Evolutionary conservation across 2,329 filamentous ascomycete species (phyloP).

Genomic region (Monosporascus sp.): DNA sequence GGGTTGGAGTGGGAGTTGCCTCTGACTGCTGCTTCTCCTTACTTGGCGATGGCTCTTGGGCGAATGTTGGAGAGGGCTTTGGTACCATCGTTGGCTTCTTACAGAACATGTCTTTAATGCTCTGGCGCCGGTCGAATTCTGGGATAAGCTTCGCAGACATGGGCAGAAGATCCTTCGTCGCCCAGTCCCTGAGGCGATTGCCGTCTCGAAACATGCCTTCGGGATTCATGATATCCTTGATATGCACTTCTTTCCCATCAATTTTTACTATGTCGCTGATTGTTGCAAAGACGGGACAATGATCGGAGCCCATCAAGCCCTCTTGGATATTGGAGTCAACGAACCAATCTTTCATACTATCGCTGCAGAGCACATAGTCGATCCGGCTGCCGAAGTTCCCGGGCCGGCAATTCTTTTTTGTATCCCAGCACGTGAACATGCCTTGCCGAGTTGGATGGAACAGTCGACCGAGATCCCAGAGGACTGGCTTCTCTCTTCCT

Average conservation of each 20-base stretch:
- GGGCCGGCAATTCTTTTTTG: conserved; percentile 89
- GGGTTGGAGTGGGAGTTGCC: not conserved
- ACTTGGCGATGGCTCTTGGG: conserved; percentile 3
- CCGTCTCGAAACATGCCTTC: conserved; percentile 65
- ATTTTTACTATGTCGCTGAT: conserved; percentile 59
- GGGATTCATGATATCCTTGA: conserved; percentile 75
- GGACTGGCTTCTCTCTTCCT: conserved; percentile 62
- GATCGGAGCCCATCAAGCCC: conserved; percentile 89
- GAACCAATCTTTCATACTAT: conserved; percentile 76
- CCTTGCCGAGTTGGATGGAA: conserved; percentile 75
- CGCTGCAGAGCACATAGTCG: conserved; percentile 84
- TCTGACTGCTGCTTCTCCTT: not conserved
- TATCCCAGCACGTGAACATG: conserved; percentile 99
- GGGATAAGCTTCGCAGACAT: conserved; percentile 79
- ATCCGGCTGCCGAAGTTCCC: conserved; percentile 91
- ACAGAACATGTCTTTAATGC: conserved; percentile 89
- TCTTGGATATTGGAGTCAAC: conserved; percentile 81
- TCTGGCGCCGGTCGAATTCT: conserved; percentile 79
- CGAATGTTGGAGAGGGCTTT: conserved; percentile 11
- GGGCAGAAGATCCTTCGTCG: conserved; percentile 60
- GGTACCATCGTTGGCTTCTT: conserved; percentile 41
- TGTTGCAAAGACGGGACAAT: conserved; percentile 84
- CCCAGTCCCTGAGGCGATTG: conserved; percentile 60
- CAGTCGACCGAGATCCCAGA: conserved; percentile 78
- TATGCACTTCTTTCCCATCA: conserved; percentile 43